Base-by-base conservation (phyloP, 768 basidiomycete species). In the Boletales sp. region DNA sequence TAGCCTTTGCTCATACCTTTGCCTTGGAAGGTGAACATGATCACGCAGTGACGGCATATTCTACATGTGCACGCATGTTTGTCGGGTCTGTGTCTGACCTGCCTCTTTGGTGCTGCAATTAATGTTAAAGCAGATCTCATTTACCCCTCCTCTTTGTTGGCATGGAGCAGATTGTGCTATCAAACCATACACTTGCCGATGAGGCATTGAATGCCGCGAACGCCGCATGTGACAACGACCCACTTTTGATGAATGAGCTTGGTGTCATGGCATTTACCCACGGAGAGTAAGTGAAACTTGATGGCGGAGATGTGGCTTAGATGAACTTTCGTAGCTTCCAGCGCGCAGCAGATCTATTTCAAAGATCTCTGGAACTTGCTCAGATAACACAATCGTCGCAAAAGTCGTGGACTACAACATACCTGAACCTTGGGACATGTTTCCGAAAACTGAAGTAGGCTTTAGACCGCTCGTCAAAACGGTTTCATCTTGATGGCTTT, bases 21-120 rank as follows among this genome's bases (percentile, higher is more conserved):
- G 92, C 95, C 2, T 74, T 90, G 57, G 97, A 99, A 67, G 94
- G 94, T 14, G 97, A 99, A 66, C 97, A 98, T 72, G 95, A 98
- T 59, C 94, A 97, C 61, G 95, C 97, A 3, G 91, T 98, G 40
- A 97, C 93, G 0, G 95, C 97, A 2, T 99, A 99, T 68, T 97
- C 95, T 19, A 98, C 97, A 0, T 94, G 92, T 50, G 90, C 93
- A 5, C 76, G 95, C 32, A 86, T 98, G 76, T 97, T 97, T 65
- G 89, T 87, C 51, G 97, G 95, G 90, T 94, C 63, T 45, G 79
- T 59, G 11, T 39, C n/a, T 35, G 36, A 44, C n/a, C 30, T 38
- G 24, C 15, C 15, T 36, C 14, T 42, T 38, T 27, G 30, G 29
- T 21, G n/a, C 24, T 43, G 36, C 47, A 18, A 40, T 46, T 59